A percentile compares a stretch with the other conserved stretches of the same genome.
These are phyloP conservation scores for Emergomyces pasteurianus DNA, from an alignment of 2,329 filamentous ascomycete genomes.

Conservation along the genomic window DNA sequence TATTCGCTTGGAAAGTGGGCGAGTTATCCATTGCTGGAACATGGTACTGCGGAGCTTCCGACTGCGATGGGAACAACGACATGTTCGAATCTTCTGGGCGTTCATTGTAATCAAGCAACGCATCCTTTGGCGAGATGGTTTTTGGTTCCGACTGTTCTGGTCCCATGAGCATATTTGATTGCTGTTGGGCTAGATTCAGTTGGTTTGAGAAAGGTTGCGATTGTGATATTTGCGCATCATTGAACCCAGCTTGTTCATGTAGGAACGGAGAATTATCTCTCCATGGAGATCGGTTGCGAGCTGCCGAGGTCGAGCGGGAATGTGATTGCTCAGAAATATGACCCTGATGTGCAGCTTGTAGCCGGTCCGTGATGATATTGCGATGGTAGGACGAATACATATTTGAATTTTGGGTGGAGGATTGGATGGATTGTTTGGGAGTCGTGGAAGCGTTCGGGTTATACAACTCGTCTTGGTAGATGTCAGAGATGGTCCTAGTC, in stretches of 20 bases:
- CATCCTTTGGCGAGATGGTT: constrained; percentile 92
- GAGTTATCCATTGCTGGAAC: constrained; percentile 4
- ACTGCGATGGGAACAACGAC: constrained; percentile 56
- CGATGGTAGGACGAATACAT: constrained; percentile 38
- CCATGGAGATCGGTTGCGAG: constrained; percentile 70
- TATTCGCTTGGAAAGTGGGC: constrained; percentile 30
- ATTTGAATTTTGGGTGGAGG: constrained; percentile 34
- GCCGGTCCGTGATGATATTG: constrained; percentile 58
- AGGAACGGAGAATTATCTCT: constrained; percentile 56
- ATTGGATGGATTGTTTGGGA: constrained; percentile 27
- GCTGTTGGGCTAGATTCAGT: constrained; percentile 18
- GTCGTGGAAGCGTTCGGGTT: constrained; percentile 32
- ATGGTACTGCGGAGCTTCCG: constrained; percentile 25
- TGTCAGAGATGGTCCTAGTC: constrained; percentile 74
- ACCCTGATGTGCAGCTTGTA: constrained; percentile 68
- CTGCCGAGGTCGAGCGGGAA: constrained; percentile 40
- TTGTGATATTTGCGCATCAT: constrained; percentile 20
- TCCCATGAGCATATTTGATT: constrained; percentile 6
- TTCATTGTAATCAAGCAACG: constrained; percentile 73
- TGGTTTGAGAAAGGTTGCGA: constrained; percentile 31
- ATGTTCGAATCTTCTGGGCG: constrained; percentile 56
- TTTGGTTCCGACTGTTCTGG: constrained; percentile 43
- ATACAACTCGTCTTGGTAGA: constrained; percentile 75
- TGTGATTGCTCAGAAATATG: constrained; percentile 52
- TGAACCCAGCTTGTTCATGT: constrained; percentile 32